Evolutionary conservation across 306 rosid species (phyloP), one percentile per base, ranked within the genome.

Genomic region (Vigna reflexopilosa): DNA sequence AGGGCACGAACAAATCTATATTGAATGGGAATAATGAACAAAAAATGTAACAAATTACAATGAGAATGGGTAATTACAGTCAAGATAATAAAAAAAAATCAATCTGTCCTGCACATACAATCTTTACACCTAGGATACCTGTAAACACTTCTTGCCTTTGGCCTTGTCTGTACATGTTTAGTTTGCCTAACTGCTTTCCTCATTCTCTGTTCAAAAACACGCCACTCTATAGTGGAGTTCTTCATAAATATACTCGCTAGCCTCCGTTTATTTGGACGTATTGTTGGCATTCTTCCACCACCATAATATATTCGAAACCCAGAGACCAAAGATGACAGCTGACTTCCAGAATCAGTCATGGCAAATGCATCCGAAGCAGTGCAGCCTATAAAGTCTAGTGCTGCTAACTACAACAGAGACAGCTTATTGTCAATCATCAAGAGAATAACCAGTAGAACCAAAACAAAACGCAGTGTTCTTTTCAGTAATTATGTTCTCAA

Each of bases 261-360:
- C 88, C 99, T 87, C 61, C 99, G 93, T 67, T 95, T 95, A 85
- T 95, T 95, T 51, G 98, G 99, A 56, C 99, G 92, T 78, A 95
- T 95, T 13, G 99, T 93, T 40, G 99, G 90, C 95, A 88, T 93
- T 81, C 70, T 88, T 12, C 98, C 99, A 24, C 97, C 94, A 4
- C 99, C 99, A 16, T 87, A 93, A 85, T 95, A 95, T 82, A 92
- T 93, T 22, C 98, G 90, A 80, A 78, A 88, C 73, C 99, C 98
- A 3, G 96, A 88, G 26, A 93, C 98, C 83, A 95, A 87, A 73
- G 99, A 95, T 38, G 99, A 93, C 68, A 95, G 86, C 58, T 93
- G 99, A 84, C 99, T 93, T 75, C 98, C 99, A 13, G 99, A 95
- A 81, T 95, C 98, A 1, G 99, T 95, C 97, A 95, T 95, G 79